Evolutionary conservation across 208 protist species (phyloP).

Genomic region (Acanthamoeba triangularis): DNA sequence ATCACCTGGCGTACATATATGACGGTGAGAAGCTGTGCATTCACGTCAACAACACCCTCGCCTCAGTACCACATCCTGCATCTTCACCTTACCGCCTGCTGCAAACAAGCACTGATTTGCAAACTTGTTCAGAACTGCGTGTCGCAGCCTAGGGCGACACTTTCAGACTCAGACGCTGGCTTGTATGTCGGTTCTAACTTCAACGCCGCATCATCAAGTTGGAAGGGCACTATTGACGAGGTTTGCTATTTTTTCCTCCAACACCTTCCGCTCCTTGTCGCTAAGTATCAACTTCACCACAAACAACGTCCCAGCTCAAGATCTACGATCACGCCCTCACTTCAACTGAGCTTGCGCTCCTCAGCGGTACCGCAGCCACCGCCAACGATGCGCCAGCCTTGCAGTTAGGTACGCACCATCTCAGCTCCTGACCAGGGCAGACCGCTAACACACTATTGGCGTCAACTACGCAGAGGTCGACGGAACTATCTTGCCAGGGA

Average conservation of each 20-base stretch:
- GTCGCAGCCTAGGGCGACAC: not conserved
- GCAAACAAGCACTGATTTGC: too few species aligned
- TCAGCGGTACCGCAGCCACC: too few species aligned
- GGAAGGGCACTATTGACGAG: not conserved
- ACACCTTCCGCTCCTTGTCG: too few species aligned
- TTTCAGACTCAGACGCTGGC: not conserved
- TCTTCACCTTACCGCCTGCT: not conserved
- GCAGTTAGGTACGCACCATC: not conserved
- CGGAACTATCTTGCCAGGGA: not conserved
- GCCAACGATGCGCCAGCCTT: not conserved
- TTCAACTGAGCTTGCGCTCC: not conserved
- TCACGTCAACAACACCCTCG: not conserved
- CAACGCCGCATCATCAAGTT: not conserved
- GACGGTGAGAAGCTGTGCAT: not conserved
- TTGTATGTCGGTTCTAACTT: not conserved
- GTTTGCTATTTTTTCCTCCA: not conserved
- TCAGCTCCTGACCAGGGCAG: not conserved
- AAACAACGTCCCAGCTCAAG: too few species aligned
- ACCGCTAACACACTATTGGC: not conserved
- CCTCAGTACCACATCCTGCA: not conserved
- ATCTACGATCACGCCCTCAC: slow-evolving; percentile 4
- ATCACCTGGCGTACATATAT: not conserved
- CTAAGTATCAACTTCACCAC: too few species aligned
- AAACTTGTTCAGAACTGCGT: not conserved
- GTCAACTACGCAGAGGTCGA: not conserved